Percentiles rank a stretch among this genome's conserved stretches.
phyloP scores from a whole-genome alignment of 148 eudicot species.

The Dysphania ambrosioides region DNA sequence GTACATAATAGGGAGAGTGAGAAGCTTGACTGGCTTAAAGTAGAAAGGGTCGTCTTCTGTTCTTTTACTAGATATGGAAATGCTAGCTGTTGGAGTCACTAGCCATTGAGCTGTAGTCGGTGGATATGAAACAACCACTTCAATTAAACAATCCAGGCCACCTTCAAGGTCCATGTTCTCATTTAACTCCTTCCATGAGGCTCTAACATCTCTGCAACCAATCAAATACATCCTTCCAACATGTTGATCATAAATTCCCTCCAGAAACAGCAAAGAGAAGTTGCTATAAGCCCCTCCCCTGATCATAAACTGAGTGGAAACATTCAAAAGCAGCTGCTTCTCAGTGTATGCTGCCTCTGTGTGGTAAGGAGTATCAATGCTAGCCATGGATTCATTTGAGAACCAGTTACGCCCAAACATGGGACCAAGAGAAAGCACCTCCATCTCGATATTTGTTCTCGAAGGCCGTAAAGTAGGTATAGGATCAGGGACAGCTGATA shows the following conservation, averaged over 20 bases:
- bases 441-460: conserved; percentile 49
- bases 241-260: conserved; percentile 75
- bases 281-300: conserved; percentile 31
- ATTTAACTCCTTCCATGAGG: conserved; percentile 53
- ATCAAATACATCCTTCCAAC: conserved; percentile 78
- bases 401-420: conserved; percentile 56
- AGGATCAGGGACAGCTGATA: conserved; percentile 52
- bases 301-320: conserved; percentile 63
- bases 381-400: conserved; percentile 26
- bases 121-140: conserved; percentile 68
- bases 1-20: conserved; percentile 65
- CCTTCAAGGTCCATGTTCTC: conserved; percentile 65
- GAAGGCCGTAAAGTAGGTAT: conserved; percentile 30
- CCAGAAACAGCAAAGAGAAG: conserved; percentile 57
- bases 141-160: conserved; percentile 73
- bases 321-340: conserved; percentile 65
- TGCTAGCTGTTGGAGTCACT: conserved; percentile 57
- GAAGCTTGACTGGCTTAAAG: conserved; percentile 55
- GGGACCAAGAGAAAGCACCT: conserved; percentile 68
- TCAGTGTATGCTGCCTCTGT: conserved; percentile 46
- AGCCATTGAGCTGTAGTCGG: conserved; percentile 79
- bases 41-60: conserved; percentile 72
- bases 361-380: conserved; percentile 35
- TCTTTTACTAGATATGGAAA: conserved; percentile 71
- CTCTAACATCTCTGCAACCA: conserved; percentile 79